Evolutionary conservation across 345 rosid species (phyloP).

Genomic region (Brassica rapa): DNA sequence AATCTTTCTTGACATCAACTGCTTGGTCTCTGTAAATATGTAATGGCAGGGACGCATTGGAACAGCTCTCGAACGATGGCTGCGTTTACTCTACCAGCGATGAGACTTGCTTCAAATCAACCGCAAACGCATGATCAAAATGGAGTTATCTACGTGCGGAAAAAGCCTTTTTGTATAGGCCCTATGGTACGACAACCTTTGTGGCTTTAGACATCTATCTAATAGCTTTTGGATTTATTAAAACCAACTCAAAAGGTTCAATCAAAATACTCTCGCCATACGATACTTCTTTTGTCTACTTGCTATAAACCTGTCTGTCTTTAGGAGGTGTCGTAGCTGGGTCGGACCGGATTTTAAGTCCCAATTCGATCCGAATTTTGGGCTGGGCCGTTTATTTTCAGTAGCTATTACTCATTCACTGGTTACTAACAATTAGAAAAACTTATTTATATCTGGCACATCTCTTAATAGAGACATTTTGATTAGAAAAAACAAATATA

Average conservation of each 20-base stretch:
- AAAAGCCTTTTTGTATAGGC: slow-evolving; percentile 18
- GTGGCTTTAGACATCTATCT: neutral
- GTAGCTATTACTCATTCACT: neutral
- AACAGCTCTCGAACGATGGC: slow-evolving; percentile 58
- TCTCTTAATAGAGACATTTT: neutral
- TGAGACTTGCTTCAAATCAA: slow-evolving; percentile 69
- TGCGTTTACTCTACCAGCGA: slow-evolving; percentile 63
- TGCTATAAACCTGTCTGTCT: neutral
- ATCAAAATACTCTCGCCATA: neutral
- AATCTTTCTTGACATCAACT: slow-evolving; percentile 2
- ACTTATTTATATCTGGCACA: neutral
- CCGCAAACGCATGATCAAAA: slow-evolving; percentile 53
- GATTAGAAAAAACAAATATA: too few relatives aligned
- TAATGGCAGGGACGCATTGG: slow-evolving; percentile 65
- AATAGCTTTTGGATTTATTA: neutral
- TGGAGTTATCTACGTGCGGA: neutral
- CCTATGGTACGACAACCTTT: slow-evolving; percentile 7
- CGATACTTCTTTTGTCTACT: neutral
- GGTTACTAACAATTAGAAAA: neutral
- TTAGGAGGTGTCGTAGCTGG: neutral
- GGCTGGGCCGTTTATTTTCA: slow-evolving; percentile 4
- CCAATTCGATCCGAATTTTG: neutral
- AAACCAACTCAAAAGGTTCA: neutral
- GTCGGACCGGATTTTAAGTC: neutral
- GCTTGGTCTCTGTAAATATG: slow-evolving; percentile 7